Evolutionary conservation across 2,329 filamentous ascomycete genomes (phyloP), one percentile per base, ranked within the genome.

Genomic region (Beauveria pseudobassiana): DNA sequence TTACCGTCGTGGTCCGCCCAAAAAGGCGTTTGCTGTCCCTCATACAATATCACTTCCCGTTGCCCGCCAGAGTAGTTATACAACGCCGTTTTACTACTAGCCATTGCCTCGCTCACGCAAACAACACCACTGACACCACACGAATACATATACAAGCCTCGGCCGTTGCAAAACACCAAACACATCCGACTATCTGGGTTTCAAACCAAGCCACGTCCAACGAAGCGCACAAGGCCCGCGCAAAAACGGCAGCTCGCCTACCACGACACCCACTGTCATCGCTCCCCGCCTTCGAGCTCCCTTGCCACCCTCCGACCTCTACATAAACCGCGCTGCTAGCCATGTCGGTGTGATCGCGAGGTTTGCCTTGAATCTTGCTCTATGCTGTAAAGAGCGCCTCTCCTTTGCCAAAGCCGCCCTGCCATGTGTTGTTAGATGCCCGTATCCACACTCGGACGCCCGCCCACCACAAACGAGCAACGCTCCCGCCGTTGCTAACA

Each of bases 331-430:
- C 7, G 18, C 16, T 42, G 18, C 30, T 50, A 24, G 34, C 38
- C 34, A 30, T 50, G 34, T 51, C 34, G 46, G 48, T 51, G 46
- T 51, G 24, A 51, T 51, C 46, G 51, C 51, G 56, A 30, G 46
- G 7, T n/a, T 34, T 51, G 46, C 34, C 46, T 30, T 2, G n/a
- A 51, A 12, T 43, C 22, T 59, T 16, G 46, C 34, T 43, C 34
- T 10, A 7, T 51, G 56, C 56, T 59, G 56, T 59, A 51, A 59
- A 59, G 26, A 56, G 54, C 42, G 34, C 18, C 7, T 43, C 24
- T 18, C 18, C 7, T 46, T 8, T 26, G 3, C 42, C 20, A 8
- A 16, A 38, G 5, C 34, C 18, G 26, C 24, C 28, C 24, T 45
- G n/a, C 55, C 9, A 42, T 43, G 42, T 43, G 2, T 20, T 20